Conservation (phyloP, 148 eudicot species). For the Rhododendron vialii region DNA sequence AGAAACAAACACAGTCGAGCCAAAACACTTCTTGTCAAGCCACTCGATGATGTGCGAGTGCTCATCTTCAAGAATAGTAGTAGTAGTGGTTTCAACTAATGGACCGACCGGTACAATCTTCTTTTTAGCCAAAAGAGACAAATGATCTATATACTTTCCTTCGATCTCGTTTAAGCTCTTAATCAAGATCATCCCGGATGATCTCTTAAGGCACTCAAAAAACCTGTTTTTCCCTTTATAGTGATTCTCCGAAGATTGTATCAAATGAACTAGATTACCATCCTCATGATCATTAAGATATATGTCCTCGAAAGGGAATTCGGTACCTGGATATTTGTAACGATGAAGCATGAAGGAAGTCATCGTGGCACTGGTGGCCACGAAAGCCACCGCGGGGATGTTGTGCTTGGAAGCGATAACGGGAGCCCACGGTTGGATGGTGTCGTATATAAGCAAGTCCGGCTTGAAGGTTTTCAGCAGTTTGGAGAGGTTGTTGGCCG, state of each 20-base stretch:
- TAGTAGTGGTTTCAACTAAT: background rate
- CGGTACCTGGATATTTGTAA: background rate
- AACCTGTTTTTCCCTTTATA: background rate
- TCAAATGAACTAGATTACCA: background rate
- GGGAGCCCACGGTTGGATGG: conserved; percentile 19
- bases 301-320: conserved; percentile 2
- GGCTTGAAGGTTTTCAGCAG: background rate
- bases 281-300: conserved; percentile 9
- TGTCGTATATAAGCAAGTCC: conserved; percentile 14
- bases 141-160: background rate
- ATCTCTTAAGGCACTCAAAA: background rate
- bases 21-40: background rate
- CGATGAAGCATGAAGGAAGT: conserved; percentile 16
- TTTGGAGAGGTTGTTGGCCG: background rate
- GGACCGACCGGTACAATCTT: background rate
- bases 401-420: background rate
- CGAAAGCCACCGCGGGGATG: conserved; percentile 11
- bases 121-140: background rate
- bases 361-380: conserved; percentile 14
- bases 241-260: background rate
- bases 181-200: background rate
- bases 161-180: background rate
- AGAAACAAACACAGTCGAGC: background rate
- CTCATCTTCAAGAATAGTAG: background rate
- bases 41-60: background rate